Evolutionary conservation across 257 asterid species (phyloP), one percentile per base, ranked within the genome.

Genomic region (Solanum pimpinellifolium): DNA sequence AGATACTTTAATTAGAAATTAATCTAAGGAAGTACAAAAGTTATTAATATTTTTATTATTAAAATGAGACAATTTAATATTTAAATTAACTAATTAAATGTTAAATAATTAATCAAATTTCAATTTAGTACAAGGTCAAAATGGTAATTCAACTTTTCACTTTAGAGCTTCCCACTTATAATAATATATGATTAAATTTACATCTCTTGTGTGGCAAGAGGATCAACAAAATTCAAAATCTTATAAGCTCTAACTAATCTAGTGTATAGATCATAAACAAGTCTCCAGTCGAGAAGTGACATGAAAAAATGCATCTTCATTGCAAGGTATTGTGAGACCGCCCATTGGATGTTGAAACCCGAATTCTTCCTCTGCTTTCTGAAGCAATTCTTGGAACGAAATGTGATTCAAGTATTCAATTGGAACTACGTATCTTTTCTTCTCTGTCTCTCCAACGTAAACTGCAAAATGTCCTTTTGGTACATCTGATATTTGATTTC

Each of bases 291-390:
- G 82, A 66, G 89, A 87, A 80, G 89, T 87, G n/a, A 87, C 18
- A 49, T 66, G 47, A 49, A 80, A 82, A 66, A 87, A 87, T 0
- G 72, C 89, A 46, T 82, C 76, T 16, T 80, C 86, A 1, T 65
- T 68, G 78, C 89, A 87, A 0, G 86, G 89, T 39, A 87, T 27
- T 7, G 89, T 87, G 29, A 87, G 86, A 52, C 73, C 86, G 3
- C 89, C 89, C 89, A 46, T 78, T 5, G 89, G 60, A 80, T 87
- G 82, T 25, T 87, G 70, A 80, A 78, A 87, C 72, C 86, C 88
- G 3, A 77, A 87, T 44, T 87, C 88, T 66, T 78, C 88, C 86
- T 87, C 88, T 15, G 88, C 82, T 29, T 77, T 84, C 18, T 6
- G 7, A 39, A 87, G 47, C 66, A 87, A 82, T 18, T 80, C 81